Base-by-base conservation (phyloP, 495 filamentous ascomycete genomes). In the Neurospora intermedia region DNA sequence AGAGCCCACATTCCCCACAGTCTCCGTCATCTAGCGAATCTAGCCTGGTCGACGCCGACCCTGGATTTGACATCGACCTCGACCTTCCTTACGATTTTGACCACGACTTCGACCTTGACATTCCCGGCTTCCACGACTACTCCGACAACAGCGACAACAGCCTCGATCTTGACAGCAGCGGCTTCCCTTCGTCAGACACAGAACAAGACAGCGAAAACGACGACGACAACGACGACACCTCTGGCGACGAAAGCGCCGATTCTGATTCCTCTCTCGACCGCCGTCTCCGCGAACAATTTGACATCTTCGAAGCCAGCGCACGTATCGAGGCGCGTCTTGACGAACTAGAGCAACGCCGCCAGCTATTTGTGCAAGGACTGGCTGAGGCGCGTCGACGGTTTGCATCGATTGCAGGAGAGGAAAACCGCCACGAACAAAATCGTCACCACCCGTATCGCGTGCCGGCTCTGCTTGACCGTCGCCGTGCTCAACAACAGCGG, bases 361-460 rank as follows among this genome's bases (percentile, higher is more conserved):
- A 35, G 27, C 27, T 66, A 6, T 66, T 66, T 35, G 54, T 66
- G 54, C 54, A 38, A 35, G 54, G 54, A 66, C 54, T 66, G 23
- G 31, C 23, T 18, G 54, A 66, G 54, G 54, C 54, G 15, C 54
- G 54, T 31, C 54, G 54, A 0, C 54, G 15, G 31, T 66, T 31
- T 31, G 54, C 35, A 66, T 66, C 54, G 54, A 66, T 66, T 66
- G 27, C 54, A 1, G 27, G 31, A 4, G 23, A 66, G 54, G 15
- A 66, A 2, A 35, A 66, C 54, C 27, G 27, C 54, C 54, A 23
- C 54, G 45, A 62, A 62, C 43, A n/a, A 40, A 42, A 35, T 18
- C 43, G 70, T 20, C 70, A 72, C 31, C 45, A 66, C 70, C 70
- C 70, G 3, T 72, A 72, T 54, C 70, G 70, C 31, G 39, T 72